phyloP scores from a whole-genome alignment of 2,329 filamentous ascomycete genomes.

The Penicillium sp. region DNA sequence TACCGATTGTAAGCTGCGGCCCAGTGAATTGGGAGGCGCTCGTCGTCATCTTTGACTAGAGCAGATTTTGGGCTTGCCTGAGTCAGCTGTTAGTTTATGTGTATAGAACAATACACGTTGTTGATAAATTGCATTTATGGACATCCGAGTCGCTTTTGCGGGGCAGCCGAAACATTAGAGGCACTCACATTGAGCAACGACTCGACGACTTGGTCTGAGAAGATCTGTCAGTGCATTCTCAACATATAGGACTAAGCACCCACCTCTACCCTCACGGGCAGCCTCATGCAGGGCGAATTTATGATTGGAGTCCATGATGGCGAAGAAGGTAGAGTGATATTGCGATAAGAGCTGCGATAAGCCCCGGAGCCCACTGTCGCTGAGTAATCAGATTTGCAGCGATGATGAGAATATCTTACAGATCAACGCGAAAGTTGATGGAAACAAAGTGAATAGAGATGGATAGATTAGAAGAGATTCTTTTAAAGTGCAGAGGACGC shows the following conservation, averaged over 20 bases:
- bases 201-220: conserved; percentile 68
- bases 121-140: neutral
- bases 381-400: conserved; percentile 17
- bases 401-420: neutral
- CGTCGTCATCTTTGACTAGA: conserved; percentile 75
- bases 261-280: conserved; percentile 80
- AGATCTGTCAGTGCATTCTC: conserved; percentile 24
- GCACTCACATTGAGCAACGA: conserved; percentile 67
- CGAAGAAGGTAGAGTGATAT: conserved; percentile 11
- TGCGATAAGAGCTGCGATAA: conserved; percentile 29
- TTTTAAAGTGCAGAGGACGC: no score
- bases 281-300: conserved; percentile 85
- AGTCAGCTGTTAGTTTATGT: conserved; percentile 32
- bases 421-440: neutral
- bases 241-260: conserved; percentile 23
- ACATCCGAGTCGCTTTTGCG: conserved; percentile 12
- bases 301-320: conserved; percentile 44
- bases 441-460: neutral
- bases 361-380: neutral
- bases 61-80: conserved; percentile 80
- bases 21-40: conserved; percentile 91
- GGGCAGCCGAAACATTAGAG: conserved; percentile 25
- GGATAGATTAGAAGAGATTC: neutral
- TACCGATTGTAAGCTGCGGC: conserved; percentile 80
- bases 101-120: neutral